phyloP scores from a whole-genome alignment of 768 basidiomycete species.

The Termitomyces sp. region DNA sequence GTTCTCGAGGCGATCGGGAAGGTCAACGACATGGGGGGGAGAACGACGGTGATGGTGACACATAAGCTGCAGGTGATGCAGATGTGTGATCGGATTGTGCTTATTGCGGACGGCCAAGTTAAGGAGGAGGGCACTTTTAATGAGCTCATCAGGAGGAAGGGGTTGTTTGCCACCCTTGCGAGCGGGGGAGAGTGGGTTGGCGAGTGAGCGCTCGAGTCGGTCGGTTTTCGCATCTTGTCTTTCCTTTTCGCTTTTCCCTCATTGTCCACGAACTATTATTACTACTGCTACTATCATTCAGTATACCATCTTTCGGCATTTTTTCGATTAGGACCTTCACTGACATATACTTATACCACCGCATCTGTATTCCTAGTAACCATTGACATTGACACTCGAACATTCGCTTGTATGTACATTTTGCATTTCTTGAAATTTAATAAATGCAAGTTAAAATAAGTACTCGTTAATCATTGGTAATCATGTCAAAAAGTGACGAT shows the following conservation, averaged over 20 bases:
- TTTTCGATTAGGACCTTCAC: slow-evolving; percentile 3
- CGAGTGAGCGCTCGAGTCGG: slow-evolving; percentile 2
- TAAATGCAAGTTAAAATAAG: slow-evolving; percentile 1
- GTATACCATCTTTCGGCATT: neutral
- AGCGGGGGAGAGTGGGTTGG: slow-evolving; percentile 45
- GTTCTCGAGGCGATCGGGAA: slow-evolving; percentile 48
- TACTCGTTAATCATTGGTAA: neutral
- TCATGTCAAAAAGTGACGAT: neutral
- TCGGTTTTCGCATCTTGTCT: slow-evolving; percentile 3
- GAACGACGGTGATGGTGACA: slow-evolving; percentile 89
- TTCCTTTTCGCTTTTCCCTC: neutral
- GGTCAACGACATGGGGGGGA: slow-evolving; percentile 37
- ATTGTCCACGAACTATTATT: neutral
- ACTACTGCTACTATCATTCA: neutral
- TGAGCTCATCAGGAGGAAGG: slow-evolving; percentile 56
- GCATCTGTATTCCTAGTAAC: slow-evolving; percentile 12
- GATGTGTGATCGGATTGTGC: slow-evolving; percentile 85
- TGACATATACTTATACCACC: slow-evolving; percentile 1
- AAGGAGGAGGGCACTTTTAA: slow-evolving; percentile 78
- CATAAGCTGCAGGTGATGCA: slow-evolving; percentile 89
- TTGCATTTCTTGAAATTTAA: slow-evolving; percentile 1
- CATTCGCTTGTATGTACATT: neutral
- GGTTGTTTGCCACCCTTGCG: slow-evolving; percentile 73
- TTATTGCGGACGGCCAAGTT: slow-evolving; percentile 71
- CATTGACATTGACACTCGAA: neutral